Conservation (phyloP, 306 rosid genomes). For the Trifolium pratense region DNA sequence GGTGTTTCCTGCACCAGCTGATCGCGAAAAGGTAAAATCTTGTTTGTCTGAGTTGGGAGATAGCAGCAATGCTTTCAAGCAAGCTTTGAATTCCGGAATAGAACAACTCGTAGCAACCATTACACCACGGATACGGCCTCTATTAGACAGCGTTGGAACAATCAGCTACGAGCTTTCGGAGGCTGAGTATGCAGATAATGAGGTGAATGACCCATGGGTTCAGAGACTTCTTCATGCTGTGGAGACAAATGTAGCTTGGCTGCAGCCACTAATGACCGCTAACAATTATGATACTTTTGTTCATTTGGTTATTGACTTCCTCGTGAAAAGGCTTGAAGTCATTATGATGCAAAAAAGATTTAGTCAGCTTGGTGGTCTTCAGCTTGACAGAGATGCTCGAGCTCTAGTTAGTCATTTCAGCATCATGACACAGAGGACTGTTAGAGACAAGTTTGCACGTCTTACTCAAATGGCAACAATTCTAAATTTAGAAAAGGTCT, state of each 20-base stretch:
- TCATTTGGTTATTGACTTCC: constrained; percentile 82
- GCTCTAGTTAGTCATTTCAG: constrained; percentile 96
- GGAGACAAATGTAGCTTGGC: constrained; percentile 83
- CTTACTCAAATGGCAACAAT: constrained; percentile 96
- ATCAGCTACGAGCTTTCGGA: constrained; percentile 89
- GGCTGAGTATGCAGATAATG: constrained; percentile 91
- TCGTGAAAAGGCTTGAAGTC: constrained; percentile 93
- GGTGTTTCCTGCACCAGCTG: constrained; percentile 84
- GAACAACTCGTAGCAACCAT: constrained; percentile 86
- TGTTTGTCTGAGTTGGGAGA: constrained; percentile 91
- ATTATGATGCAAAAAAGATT: constrained; percentile 96
- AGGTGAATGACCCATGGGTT: constrained; percentile 98
- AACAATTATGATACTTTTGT: constrained; percentile 83
- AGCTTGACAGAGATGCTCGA: constrained; percentile 93
- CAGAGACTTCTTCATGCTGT: constrained; percentile 96
- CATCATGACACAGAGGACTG: constrained; percentile 88
- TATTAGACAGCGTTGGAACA: constrained; percentile 82
- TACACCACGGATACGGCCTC: constrained; percentile 80
- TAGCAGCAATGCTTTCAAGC: constrained; percentile 88
- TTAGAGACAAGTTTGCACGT: constrained; percentile 94
- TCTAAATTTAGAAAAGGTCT: constrained; percentile 91
- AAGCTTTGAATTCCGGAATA: constrained; percentile 73
- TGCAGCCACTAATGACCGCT: constrained; percentile 87
- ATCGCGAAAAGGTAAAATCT: constrained; percentile 87
- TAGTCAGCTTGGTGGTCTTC: constrained; percentile 98